Evolutionary conservation across 345 rosid species (phyloP), one percentile per base, ranked within the genome.

Genomic region (Chamaenerion angustifolium): DNA sequence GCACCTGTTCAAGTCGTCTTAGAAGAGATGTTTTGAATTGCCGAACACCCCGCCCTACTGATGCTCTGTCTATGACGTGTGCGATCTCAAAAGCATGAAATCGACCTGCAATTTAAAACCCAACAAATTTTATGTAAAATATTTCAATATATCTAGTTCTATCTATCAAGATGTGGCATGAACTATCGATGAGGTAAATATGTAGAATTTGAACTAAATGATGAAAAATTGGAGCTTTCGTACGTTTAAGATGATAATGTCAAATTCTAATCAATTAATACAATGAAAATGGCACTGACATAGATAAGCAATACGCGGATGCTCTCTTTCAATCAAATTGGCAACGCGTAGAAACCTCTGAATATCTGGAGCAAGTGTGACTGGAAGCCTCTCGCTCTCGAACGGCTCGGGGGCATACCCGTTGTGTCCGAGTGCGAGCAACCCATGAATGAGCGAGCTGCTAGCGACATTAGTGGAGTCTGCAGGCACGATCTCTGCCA

Each of bases 11-110:
- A 60, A 90, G 95, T 48, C 98, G 77, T 62, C 69, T 85, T 57
- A 90, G 88, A 64, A 90, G 98, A 56, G 80, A 73, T 31, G 95
- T 90, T 69, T 85, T 90, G 64, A 90, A 90, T 48, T 90, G 95
- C 42, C 95, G 76, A 46, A 86, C 92, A 59, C 94, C 88, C 59
- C 95, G 68, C 23, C 86, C 94, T 1, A 61, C 72, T 3, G 98
- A 48, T 64, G 58, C 55, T 90, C 98, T 84, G 56, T 90, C 98
- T 84, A 76, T 51, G 60, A 58, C 75, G 52, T 85, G 95, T 40
- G 95, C 95, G 57, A 76, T 67, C 62, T 56, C 88, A 55, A 90
- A 79, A 53, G 88, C 98, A 65, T 75, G 86, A 61, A 90, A 79
- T 8, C 98, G 94, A 42, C 98, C 98, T 86, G 69, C 68, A 16